Conservation (phyloP, 352 stramenopile genomes). For the Globisporangium nodosum region DNA sequence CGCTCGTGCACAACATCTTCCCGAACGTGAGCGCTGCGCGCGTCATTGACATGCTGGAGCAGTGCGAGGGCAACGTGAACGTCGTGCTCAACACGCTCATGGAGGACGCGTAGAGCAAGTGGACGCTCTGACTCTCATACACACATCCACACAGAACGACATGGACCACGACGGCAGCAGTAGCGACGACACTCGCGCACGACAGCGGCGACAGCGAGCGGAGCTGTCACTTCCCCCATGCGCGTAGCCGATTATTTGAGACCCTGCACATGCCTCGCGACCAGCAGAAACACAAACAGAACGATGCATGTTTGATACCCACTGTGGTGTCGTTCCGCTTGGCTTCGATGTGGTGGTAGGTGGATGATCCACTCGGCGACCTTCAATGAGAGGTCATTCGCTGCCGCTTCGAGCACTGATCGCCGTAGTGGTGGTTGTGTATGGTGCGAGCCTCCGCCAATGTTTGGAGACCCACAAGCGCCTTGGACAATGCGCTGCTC, state of each 20-base stretch:
- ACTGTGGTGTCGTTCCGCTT: no score
- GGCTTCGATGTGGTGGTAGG: no score
- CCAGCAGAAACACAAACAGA: neutral
- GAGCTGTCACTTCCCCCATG: neutral
- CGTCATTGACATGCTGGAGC: constrained; percentile 58
- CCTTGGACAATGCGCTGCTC: no score
- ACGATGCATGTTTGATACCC: neutral
- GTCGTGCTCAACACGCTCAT: constrained; percentile 76
- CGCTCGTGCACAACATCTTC: constrained; percentile 55
- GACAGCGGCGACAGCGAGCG: neutral
- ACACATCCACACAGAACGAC: neutral
- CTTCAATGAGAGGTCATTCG: no score
- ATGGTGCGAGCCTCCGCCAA: no score
- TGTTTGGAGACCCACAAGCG: no score
- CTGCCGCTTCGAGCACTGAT: no score
- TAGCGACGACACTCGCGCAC: no score
- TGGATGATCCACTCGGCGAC: no score
- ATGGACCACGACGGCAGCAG: neutral
- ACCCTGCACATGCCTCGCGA: neutral
- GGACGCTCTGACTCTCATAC: neutral
- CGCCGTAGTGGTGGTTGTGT: no score
- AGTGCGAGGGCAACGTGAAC: constrained; percentile 59
- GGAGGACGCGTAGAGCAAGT: constrained; percentile 23
- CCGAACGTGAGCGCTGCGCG: constrained; percentile 40
- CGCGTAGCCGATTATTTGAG: neutral